A percentile compares a stretch with the other conserved stretches of the same genome.
Evolutionary conservation across 2,329 filamentous ascomycete species (phyloP).

Genomic region (Delphinella strobiligena): DNA sequence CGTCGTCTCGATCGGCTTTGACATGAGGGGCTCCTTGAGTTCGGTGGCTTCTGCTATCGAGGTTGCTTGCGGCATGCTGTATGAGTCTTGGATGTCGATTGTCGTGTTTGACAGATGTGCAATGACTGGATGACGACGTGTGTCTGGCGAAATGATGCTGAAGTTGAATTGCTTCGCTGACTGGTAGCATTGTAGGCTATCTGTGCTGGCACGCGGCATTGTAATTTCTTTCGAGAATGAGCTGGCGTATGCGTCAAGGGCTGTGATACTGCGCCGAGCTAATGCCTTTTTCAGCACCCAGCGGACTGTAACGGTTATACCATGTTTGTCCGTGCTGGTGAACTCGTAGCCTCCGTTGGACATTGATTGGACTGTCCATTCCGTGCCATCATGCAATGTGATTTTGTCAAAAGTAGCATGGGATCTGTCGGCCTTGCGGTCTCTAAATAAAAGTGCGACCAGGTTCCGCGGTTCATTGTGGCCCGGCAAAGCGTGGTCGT

Average conservation of each 20-base stretch:
- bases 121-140: slow-evolving; percentile 61
- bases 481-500: neutral
- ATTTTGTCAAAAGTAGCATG: slow-evolving; percentile 50
- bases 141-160: slow-evolving; percentile 59
- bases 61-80: slow-evolving; percentile 41
- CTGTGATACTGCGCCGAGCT: no score
- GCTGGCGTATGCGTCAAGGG: no score
- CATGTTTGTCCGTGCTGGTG: slow-evolving; percentile 45
- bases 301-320: slow-evolving; percentile 47
- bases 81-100: slow-evolving; percentile 58
- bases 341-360: slow-evolving; percentile 43
- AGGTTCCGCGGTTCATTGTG: neutral
- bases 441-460: no score
- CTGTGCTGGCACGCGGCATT: no score
- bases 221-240: no score
- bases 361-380: slow-evolving; percentile 31
- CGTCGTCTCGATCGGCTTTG: slow-evolving; percentile 3
- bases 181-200: slow-evolving; percentile 15
- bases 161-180: slow-evolving; percentile 54
- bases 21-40: no score
- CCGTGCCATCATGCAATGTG: slow-evolving; percentile 40
- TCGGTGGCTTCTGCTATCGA: no score
- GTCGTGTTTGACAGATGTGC: slow-evolving; percentile 51
- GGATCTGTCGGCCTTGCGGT: no score
- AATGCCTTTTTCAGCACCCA: slow-evolving; percentile 63